These are phyloP conservation scores for Geotrichum carabidarum DNA, from an alignment of 1,139 yeast species.

Conservation along the genomic window DNA sequence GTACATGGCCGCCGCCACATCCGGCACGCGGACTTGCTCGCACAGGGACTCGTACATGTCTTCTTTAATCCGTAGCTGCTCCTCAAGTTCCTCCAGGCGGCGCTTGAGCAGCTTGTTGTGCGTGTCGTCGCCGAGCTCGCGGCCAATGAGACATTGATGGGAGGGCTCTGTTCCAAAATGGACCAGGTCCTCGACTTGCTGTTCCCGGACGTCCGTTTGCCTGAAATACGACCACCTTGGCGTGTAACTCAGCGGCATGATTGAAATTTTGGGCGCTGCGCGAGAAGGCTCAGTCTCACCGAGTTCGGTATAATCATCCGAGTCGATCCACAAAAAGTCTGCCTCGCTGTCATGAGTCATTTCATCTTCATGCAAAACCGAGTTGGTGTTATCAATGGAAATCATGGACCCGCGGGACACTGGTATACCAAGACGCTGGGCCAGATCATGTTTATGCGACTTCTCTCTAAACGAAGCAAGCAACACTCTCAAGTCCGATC, in stretches of 20 bases:
- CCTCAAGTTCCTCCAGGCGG: conserved; percentile 42
- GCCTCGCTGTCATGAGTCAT: conserved; percentile 41
- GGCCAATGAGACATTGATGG: conserved; percentile 64
- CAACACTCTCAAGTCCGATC: conserved; percentile 68
- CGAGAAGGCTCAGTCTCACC: conserved; percentile 41
- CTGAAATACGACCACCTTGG: conserved; percentile 76
- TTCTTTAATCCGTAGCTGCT: conserved; percentile 42
- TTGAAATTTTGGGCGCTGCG: conserved; percentile 52
- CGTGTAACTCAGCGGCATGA: conserved; percentile 62
- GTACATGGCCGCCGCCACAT: conserved; percentile 28
- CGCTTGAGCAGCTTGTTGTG: conserved; percentile 33
- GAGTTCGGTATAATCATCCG: conserved; percentile 74
- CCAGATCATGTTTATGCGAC: conserved; percentile 47
- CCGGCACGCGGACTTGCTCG: conserved; percentile 27
- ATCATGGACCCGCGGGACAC: conserved; percentile 24
- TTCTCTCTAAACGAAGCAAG: conserved; percentile 62
- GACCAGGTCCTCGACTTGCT: conserved; percentile 33
- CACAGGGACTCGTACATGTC: conserved; percentile 37
- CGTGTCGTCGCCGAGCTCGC: conserved; percentile 33
- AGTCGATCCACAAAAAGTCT: conserved; percentile 70
- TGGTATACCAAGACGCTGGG: conserved; percentile 31
- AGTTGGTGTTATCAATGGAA: conserved; percentile 17
- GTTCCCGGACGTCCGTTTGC: conserved; percentile 46
- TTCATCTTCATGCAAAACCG: conserved; percentile 23
- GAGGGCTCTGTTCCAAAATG: conserved; percentile 68